Percentiles rank a stretch among this genome's conserved stretches.
Evolutionary conservation across 441 rosid genomes (phyloP).

Genomic region (Rhodomyrtus psidioides): DNA sequence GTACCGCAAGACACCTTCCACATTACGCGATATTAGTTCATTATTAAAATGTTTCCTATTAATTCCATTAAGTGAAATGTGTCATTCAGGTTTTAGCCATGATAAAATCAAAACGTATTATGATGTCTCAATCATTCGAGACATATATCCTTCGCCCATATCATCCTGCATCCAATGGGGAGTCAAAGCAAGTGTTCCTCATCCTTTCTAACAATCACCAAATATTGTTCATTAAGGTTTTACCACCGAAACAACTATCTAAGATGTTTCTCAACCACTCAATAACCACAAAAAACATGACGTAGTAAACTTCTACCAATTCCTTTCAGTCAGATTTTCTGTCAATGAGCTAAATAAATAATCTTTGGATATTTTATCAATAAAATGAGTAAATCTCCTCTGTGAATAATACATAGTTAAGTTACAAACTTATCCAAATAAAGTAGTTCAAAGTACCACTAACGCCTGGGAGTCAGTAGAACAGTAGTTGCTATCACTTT

Average conservation of each 20-base stretch:
- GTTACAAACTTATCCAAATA: background rate
- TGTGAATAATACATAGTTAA: background rate
- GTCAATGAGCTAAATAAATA: background rate
- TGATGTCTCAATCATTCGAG: background rate
- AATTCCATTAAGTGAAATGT: background rate
- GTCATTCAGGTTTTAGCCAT: background rate
- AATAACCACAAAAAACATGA: background rate
- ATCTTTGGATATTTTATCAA: background rate
- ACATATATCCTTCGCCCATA: background rate
- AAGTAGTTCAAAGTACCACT: background rate
- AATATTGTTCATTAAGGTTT: background rate
- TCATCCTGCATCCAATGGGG: background rate
- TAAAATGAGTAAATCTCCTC: background rate
- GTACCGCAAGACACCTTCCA: slow-evolving; percentile 82
- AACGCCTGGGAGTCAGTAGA: background rate
- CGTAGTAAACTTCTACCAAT: background rate
- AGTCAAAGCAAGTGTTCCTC: background rate
- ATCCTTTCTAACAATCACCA: background rate
- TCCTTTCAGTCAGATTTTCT: background rate
- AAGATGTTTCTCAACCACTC: background rate
- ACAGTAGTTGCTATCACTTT: background rate
- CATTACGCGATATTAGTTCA: slow-evolving; percentile 6
- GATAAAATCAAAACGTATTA: background rate
- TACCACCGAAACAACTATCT: background rate
- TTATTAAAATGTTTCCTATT: background rate